Percentiles rank a stretch among this genome's conserved stretches.
These are phyloP conservation scores for Fonsecaea monophora DNA, from an alignment of 2,329 filamentous ascomycete species.

Conservation along the genomic window DNA sequence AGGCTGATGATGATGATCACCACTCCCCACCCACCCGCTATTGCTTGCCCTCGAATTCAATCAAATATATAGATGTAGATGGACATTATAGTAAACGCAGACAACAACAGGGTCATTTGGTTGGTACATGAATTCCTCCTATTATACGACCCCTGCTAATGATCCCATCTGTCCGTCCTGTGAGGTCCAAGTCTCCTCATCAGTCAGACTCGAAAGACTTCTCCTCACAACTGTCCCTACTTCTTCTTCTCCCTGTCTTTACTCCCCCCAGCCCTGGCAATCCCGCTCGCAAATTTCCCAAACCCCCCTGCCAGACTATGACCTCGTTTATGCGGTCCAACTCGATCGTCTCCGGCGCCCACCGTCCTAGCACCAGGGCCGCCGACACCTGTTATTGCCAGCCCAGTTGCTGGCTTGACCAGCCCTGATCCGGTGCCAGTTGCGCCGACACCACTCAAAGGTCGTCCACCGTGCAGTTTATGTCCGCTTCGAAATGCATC, in stretches of 20 bases:
- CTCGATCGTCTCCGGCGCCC: slow-evolving; percentile 19
- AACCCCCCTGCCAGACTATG: slow-evolving; percentile 37
- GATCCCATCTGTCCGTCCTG: too few relatives aligned
- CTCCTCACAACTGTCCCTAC: background rate
- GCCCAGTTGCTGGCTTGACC: slow-evolving; percentile 22
- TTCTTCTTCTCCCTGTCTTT: slow-evolving; percentile 39
- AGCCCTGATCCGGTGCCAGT: slow-evolving; percentile 13
- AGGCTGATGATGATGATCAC: too few relatives aligned
- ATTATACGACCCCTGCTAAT: too few relatives aligned
- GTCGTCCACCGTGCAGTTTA: slow-evolving; percentile 18
- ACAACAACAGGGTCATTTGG: too few relatives aligned
- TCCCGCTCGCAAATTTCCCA: slow-evolving; percentile 60
- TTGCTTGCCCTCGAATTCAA: too few relatives aligned
- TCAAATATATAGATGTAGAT: too few relatives aligned
- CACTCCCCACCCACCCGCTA: too few relatives aligned
- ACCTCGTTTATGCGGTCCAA: slow-evolving; percentile 35
- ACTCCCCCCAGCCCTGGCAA: slow-evolving; percentile 64
- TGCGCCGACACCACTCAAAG: slow-evolving; percentile 26
- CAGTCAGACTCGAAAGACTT: background rate
- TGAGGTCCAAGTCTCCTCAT: background rate
- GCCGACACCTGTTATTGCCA: slow-evolving; percentile 17
- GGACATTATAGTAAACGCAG: too few relatives aligned
- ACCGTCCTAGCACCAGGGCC: slow-evolving; percentile 4
- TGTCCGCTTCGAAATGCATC: slow-evolving; percentile 9
- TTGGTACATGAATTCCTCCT: too few relatives aligned